Evolutionary conservation across 1,284 basidiomycete genomes (phyloP), one percentile per base, ranked within the genome.

Genomic region (Naganishia sp.): DNA sequence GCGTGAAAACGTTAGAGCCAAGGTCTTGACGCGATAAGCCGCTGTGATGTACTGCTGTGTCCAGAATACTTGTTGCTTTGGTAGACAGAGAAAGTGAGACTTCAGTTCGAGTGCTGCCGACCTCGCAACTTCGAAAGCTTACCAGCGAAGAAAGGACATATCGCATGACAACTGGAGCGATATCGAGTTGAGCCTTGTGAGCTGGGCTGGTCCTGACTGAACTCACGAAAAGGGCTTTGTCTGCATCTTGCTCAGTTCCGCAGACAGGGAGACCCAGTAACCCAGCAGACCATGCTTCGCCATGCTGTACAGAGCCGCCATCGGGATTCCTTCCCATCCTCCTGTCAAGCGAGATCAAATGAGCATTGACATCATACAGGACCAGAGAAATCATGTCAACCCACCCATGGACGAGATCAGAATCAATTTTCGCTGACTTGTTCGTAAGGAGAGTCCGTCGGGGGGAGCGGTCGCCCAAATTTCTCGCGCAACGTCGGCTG

Each of bases 81-180:
- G 15, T 28, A 18, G 23, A 31, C 10, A 32, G 23, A 11, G 31
- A 53, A 25, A 18, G 3, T 61, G 46, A 49, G 64, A 18, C 13
- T 45, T 45, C 2, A 50, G 28, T 60, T 13, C 10, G 39, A 11
- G 50, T 23, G 35, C 43, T 53, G 2, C 11, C 2, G 5, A 25
- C 17, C 23, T 13, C 25, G 9, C 39, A 31, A 32, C 13, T 13
- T 39, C 13, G 2, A 13, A 23, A 9, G 64, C 69, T 39, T 46
- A 68, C 70, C 56, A 1, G 71, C 67, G 61, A 73, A 73, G 63
- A 71, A 71, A 13, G 72, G 72, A 56, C 71, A 71, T 17, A 73
- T 61, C 31, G 67, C 69, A 65, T 73, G 68, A 55, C 67, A 69
- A n/a, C 72, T 72, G 54, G 15, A 15, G 1, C 5, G 6, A 21